Percentiles rank a stretch among this genome's conserved stretches.
These are phyloP conservation scores for Penicillium fuscoglaucum DNA, from an alignment of 2,329 filamentous ascomycete genomes.

Conservation along the genomic window DNA sequence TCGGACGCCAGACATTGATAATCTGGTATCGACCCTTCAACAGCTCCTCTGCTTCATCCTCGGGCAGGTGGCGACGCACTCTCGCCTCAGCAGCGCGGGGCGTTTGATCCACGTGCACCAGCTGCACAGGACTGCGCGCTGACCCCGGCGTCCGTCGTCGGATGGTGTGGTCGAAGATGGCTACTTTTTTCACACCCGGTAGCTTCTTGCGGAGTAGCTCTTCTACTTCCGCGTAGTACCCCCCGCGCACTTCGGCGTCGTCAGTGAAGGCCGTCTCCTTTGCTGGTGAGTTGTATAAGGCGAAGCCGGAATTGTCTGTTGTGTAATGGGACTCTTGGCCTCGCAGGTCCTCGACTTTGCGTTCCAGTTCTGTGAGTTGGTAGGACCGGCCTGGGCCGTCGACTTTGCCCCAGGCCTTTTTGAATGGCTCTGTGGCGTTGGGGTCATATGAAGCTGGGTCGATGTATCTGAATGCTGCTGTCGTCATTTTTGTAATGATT, in stretches of 20 bases:
- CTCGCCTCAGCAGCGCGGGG: slow-evolving; percentile 61
- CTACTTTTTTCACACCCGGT: slow-evolving; percentile 58
- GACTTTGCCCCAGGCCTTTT: slow-evolving; percentile 65
- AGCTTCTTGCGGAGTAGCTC: slow-evolving; percentile 56
- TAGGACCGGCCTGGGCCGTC: slow-evolving; percentile 61
- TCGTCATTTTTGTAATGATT: slow-evolving; percentile 52
- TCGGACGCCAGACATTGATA: slow-evolving; percentile 71
- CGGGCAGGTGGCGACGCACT: slow-evolving; percentile 61
- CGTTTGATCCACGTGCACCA: slow-evolving; percentile 72
- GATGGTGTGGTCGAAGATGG: slow-evolving; percentile 74
- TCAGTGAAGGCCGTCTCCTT: slow-evolving; percentile 58
- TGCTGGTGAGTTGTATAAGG: slow-evolving; percentile 55
- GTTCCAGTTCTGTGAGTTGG: slow-evolving; percentile 47
- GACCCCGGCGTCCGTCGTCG: slow-evolving; percentile 56
- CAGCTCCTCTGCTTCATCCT: slow-evolving; percentile 57
- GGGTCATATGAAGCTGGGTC: slow-evolving; percentile 54
- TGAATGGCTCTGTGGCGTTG: slow-evolving; percentile 29
- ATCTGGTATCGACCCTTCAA: slow-evolving; percentile 63
- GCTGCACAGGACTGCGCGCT: slow-evolving; percentile 65
- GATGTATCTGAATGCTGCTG: slow-evolving; percentile 60
- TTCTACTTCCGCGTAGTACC: slow-evolving; percentile 65
- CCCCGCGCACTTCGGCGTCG: slow-evolving; percentile 54
- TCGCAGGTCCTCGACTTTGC: slow-evolving; percentile 58
- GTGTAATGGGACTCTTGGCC: slow-evolving; percentile 52
- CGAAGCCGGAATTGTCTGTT: slow-evolving; percentile 61